phyloP scores from a whole-genome alignment of 2,329 filamentous ascomycete species.

The Stagonosporopsis vannaccii region DNA sequence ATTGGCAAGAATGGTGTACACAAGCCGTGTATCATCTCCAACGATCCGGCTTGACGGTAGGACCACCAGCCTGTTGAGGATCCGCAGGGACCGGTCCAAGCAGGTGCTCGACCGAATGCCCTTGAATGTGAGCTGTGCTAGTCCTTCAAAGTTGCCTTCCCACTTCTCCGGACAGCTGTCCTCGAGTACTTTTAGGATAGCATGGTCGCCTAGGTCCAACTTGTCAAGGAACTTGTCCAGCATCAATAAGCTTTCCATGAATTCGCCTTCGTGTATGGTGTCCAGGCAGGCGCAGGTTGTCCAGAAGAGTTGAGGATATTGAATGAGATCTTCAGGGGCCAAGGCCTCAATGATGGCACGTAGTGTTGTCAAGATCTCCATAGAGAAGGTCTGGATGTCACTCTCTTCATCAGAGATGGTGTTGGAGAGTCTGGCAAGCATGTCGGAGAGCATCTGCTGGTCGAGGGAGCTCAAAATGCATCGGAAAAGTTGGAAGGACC shows the following conservation, averaged over 20 bases:
- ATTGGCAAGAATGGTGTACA: slow-evolving; percentile 91
- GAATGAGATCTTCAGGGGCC: slow-evolving; percentile 77
- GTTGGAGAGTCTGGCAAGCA: slow-evolving; percentile 93
- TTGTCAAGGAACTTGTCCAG: slow-evolving; percentile 85
- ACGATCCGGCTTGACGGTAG: slow-evolving; percentile 82
- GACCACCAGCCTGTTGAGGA: slow-evolving; percentile 78
- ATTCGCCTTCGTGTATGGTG: slow-evolving; percentile 95
- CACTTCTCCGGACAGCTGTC: slow-evolving; percentile 84
- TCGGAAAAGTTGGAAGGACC: slow-evolving; percentile 96
- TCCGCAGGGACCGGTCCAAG: slow-evolving; percentile 76
- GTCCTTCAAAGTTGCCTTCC: slow-evolving; percentile 87
- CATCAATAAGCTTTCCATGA: slow-evolving; percentile 90
- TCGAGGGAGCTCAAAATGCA: slow-evolving; percentile 92
- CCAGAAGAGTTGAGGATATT: slow-evolving; percentile 98
- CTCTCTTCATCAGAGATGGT: slow-evolving; percentile 93
- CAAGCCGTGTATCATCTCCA: slow-evolving; percentile 80
- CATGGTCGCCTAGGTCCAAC: slow-evolving; percentile 76
- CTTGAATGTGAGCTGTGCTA: slow-evolving; percentile 88
- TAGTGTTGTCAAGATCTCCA: slow-evolving; percentile 95
- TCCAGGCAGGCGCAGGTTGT: slow-evolving; percentile 95
- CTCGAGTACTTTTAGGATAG: slow-evolving; percentile 72
- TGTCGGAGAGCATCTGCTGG: slow-evolving; percentile 93
- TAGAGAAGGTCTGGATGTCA: slow-evolving; percentile 95
- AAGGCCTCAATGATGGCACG: slow-evolving; percentile 90
- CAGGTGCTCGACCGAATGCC: slow-evolving; percentile 87